A percentile compares a stretch with the other conserved stretches of the same genome.
Conservation (phyloP, 345 rosid species). For the Syzygium grande region DNA sequence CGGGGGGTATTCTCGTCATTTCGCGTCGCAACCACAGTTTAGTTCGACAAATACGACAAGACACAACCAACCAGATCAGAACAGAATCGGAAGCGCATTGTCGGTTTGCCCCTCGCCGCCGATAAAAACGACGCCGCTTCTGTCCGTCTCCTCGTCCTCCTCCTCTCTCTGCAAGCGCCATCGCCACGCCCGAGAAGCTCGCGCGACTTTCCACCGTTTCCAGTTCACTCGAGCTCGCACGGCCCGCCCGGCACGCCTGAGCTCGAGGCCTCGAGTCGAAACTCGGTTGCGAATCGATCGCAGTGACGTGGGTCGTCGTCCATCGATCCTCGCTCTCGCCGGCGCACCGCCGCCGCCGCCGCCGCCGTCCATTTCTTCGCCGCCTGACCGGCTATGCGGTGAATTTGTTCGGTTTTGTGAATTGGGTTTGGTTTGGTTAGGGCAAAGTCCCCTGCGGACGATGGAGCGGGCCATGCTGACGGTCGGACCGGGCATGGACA, state of each 20-base stretch:
- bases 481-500: conserved; percentile 59
- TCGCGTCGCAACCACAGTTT: background rate
- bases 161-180: background rate
- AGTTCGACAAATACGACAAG: background rate
- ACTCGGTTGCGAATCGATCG: background rate
- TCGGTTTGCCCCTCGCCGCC: background rate
- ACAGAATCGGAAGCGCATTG: background rate
- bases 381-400: background rate
- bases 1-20: background rate
- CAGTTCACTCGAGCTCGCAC: background rate
- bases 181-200: background rate
- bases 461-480: conserved; percentile 48
- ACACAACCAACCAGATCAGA: background rate
- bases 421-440: background rate
- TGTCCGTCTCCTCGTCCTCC: background rate
- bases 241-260: background rate
- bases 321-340: too few relatives aligned
- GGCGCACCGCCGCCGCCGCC: background rate
- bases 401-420: background rate
- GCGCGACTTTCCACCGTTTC: background rate
- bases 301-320: too few relatives aligned
- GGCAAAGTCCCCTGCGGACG: background rate
- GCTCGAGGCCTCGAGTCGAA: background rate
- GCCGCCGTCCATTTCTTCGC: background rate
- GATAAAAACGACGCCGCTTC: background rate